Evolutionary conservation across 108 stramenopile species (phyloP).

Genomic region (Cylindrotheca fusiformis): DNA sequence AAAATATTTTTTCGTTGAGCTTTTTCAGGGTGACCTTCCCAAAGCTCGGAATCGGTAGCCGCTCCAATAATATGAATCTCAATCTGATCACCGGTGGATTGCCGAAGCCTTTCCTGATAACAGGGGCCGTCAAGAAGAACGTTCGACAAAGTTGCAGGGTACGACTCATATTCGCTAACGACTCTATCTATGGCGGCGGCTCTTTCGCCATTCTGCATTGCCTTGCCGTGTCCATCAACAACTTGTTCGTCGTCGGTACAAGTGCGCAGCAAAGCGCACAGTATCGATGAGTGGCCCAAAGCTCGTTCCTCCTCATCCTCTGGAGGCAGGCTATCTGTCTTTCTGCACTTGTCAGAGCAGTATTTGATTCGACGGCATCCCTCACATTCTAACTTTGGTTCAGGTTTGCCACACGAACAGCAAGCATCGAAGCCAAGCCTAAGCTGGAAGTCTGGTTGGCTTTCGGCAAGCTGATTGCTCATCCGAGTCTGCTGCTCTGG

Average conservation of each 20-base stretch:
- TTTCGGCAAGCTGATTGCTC: not conserved
- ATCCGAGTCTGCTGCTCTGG: slow-evolving; percentile 28
- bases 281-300: slow-evolving; percentile 70
- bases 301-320: slow-evolving; percentile 49
- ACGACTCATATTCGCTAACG: slow-evolving; percentile 77
- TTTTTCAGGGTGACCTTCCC: slow-evolving; percentile 49
- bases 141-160: slow-evolving; percentile 87
- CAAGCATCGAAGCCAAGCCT: slow-evolving; percentile 54
- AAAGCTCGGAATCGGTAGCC: slow-evolving; percentile 75
- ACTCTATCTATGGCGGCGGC: slow-evolving; percentile 70
- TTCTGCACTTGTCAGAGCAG: slow-evolving; percentile 64
- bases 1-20: slow-evolving; percentile 25
- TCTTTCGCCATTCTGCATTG: slow-evolving; percentile 11
- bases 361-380: slow-evolving; percentile 72
- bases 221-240: slow-evolving; percentile 21
- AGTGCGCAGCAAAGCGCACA: slow-evolving; percentile 64
- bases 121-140: slow-evolving; percentile 58
- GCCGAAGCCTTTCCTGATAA: slow-evolving; percentile 36
- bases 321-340: slow-evolving; percentile 36
- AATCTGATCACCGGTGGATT: slow-evolving; percentile 26
- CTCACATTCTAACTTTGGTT: slow-evolving; percentile 36
- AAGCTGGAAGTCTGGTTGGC: slow-evolving; percentile 33
- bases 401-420: slow-evolving; percentile 38
- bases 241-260: slow-evolving; percentile 75
- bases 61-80: slow-evolving; percentile 82